Conservation (phyloP, 2,329 filamentous ascomycete species). For the Neoscytalidium dimidiatum region DNA sequence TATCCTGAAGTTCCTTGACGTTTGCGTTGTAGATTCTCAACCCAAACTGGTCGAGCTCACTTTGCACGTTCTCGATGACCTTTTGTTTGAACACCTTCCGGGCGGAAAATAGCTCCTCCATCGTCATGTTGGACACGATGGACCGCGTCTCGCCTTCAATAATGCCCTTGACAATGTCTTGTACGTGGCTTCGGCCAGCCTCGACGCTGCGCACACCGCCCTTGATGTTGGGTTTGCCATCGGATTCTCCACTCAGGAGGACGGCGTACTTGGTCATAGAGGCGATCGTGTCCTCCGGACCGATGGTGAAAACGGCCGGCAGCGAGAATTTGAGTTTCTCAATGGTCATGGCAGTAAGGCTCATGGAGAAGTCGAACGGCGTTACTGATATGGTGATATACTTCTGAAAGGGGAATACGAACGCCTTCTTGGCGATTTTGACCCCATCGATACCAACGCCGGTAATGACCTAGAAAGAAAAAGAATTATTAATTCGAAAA, state of each 20-base stretch:
- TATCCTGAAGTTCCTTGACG: conserved; percentile 85
- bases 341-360: conserved; percentile 82
- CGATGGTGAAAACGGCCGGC: conserved; percentile 83
- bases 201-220: conserved; percentile 39
- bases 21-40: conserved; percentile 66
- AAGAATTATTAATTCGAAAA: no score
- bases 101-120: conserved; percentile 85
- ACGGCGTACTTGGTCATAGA: conserved; percentile 81
- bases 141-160: conserved; percentile 86
- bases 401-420: conserved; percentile 42
- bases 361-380: conserved; percentile 80
- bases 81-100: conserved; percentile 75
- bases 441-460: conserved; percentile 75
- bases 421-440: conserved; percentile 72
- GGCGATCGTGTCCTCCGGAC: conserved; percentile 70
- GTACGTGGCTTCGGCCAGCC: conserved; percentile 65
- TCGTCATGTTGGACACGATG: conserved; percentile 85
- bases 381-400: conserved; percentile 58
- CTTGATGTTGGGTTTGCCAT: conserved; percentile 37
- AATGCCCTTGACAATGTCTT: conserved; percentile 85
- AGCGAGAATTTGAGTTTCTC: conserved; percentile 84
- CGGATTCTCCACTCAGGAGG: conserved; percentile 67
- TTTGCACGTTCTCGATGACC: conserved; percentile 66
- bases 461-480: conserved; percentile 60
- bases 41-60: conserved; percentile 79